Evolutionary conservation across 768 basidiomycete species (phyloP).

Genomic region (Tylopilus balloui): DNA sequence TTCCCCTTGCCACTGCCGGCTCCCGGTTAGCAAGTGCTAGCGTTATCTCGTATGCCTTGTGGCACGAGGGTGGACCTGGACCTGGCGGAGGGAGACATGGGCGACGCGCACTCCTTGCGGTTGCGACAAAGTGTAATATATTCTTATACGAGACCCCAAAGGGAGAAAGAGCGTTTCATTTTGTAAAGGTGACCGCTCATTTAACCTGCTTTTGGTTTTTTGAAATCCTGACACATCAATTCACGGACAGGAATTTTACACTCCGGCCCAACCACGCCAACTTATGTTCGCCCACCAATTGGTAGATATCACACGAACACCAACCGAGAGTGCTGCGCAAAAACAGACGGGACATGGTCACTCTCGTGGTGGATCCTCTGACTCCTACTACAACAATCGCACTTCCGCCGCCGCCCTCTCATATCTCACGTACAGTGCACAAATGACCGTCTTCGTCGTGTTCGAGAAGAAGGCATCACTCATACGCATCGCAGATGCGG

Average conservation of each 20-base stretch:
- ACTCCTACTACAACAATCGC: slow-evolving; percentile 27
- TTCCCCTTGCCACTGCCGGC: slow-evolving; percentile 65
- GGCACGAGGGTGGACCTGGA: slow-evolving; percentile 51
- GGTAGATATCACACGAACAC: slow-evolving; percentile 46
- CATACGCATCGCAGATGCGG: slow-evolving; percentile 76
- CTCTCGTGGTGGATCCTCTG: slow-evolving; percentile 40
- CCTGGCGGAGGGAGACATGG: slow-evolving; percentile 42
- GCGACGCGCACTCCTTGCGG: slow-evolving; percentile 57
- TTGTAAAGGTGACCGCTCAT: slow-evolving; percentile 53
- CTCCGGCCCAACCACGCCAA: slow-evolving; percentile 61
- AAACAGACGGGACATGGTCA: slow-evolving; percentile 31
- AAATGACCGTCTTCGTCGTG: slow-evolving; percentile 73
- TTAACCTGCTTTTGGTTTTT: background rate
- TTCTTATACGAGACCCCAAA: slow-evolving; percentile 77
- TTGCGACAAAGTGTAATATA: slow-evolving; percentile 71
- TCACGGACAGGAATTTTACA: slow-evolving; percentile 72
- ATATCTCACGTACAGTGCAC: slow-evolving; percentile 54
- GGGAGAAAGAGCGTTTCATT: slow-evolving; percentile 78
- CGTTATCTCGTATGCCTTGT: slow-evolving; percentile 65
- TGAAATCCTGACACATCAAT: slow-evolving; percentile 1
- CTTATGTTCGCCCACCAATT: slow-evolving; percentile 69
- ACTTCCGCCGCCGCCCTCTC: slow-evolving; percentile 25
- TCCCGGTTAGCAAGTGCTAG: slow-evolving; percentile 57
- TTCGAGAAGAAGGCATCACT: slow-evolving; percentile 88
- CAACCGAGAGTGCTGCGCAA: slow-evolving; percentile 37